These are phyloP conservation scores for Fusarium sp. DNA, from an alignment of 2,329 filamentous ascomycete genomes.

Conservation along the genomic window DNA sequence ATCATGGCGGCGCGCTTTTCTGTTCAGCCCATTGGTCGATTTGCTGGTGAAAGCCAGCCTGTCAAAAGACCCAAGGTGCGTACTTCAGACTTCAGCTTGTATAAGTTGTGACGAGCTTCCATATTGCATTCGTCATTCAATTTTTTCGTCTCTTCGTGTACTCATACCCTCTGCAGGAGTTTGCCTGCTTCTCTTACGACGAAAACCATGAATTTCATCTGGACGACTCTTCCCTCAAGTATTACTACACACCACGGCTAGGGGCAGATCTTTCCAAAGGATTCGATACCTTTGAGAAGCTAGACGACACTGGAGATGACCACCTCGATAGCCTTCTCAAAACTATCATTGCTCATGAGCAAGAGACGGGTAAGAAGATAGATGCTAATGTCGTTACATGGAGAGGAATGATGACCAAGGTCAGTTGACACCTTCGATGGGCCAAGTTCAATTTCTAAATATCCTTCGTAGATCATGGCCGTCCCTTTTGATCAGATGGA, in stretches of 20 bases:
- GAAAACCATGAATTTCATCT: conserved; percentile 80
- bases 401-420: conserved; percentile 99
- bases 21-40: conserved; percentile 77
- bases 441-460: conserved; percentile 9
- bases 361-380: conserved; percentile 72
- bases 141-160: neutral
- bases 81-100: neutral
- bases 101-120: neutral
- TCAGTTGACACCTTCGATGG: conserved; percentile 51
- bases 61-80: conserved; percentile 80
- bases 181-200: conserved; percentile 94
- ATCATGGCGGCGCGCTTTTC: conserved; percentile 62
- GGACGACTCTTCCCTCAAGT: conserved; percentile 83
- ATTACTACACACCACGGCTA: conserved; percentile 84
- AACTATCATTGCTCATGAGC: conserved; percentile 79
- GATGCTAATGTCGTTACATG: conserved; percentile 89
- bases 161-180: conserved; percentile 69
- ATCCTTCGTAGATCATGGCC: conserved; percentile 77
- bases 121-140: neutral
- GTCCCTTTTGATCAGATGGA: conserved; percentile 84
- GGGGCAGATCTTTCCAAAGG: conserved; percentile 81
- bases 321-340: conserved; percentile 87
- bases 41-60: conserved; percentile 73
- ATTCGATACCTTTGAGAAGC: conserved; percentile 83
- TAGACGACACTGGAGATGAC: conserved; percentile 85